Percentiles rank a stretch among this genome's conserved stretches.
Evolutionary conservation across 768 basidiomycete genomes (phyloP).

Genomic region (Lepiota brunneoincarnata): DNA sequence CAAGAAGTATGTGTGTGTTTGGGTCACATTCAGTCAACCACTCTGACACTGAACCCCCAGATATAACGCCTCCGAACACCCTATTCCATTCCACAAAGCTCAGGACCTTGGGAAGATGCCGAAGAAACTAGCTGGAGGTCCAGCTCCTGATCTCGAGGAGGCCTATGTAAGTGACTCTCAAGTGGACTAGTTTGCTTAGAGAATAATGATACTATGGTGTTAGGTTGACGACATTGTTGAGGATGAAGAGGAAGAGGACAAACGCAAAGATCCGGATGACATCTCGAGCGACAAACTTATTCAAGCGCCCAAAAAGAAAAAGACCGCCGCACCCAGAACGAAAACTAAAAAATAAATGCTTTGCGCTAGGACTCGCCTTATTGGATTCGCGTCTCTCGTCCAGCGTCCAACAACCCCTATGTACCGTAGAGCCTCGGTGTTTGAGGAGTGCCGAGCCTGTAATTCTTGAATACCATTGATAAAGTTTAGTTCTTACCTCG

Average conservation of each 20-base stretch:
- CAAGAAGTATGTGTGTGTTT: constrained; percentile 54
- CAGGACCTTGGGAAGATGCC: constrained; percentile 73
- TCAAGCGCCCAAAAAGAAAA: constrained; percentile 50
- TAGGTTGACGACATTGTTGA: constrained; percentile 32
- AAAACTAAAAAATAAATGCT: constrained; percentile 9
- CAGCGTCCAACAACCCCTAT: too few relatives aligned
- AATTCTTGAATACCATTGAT: too few relatives aligned
- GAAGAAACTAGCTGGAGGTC: constrained; percentile 75
- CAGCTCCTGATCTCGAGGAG: constrained; percentile 89
- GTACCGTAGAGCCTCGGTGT: too few relatives aligned
- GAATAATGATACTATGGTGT: not conserved
- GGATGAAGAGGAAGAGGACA: constrained; percentile 35
- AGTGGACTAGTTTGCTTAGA: not conserved
- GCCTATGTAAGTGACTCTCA: constrained; percentile 51
- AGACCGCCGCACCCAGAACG: constrained; percentile 19
- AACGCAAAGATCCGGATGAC: constrained; percentile 38
- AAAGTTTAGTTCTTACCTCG: too few relatives aligned
- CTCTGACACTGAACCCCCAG: constrained; percentile 34
- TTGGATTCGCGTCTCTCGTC: too few relatives aligned
- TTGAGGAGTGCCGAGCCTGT: too few relatives aligned
- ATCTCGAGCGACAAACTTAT: constrained; percentile 58
- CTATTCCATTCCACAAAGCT: constrained; percentile 93
- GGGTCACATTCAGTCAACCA: not conserved
- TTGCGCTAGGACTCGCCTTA: too few relatives aligned
- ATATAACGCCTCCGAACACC: constrained; percentile 88